Evolutionary conservation across 78 protist genomes (phyloP).

Genomic region (Monosiga brevicollis): DNA sequence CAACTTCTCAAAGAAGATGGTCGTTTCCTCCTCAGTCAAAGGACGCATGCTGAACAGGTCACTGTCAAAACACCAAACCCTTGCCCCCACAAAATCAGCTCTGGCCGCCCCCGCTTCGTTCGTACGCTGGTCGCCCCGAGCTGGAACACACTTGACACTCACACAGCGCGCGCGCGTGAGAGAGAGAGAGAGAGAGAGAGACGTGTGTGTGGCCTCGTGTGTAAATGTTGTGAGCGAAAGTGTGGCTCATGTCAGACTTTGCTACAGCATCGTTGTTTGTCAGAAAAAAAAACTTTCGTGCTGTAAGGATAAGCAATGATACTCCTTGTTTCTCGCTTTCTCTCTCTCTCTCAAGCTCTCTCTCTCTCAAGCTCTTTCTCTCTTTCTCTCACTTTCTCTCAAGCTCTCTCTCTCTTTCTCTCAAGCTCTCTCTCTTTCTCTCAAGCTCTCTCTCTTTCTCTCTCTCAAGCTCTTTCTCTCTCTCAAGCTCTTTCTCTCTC

Average conservation of each 20-base stretch:
- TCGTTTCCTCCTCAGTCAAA: slow-evolving; percentile 94
- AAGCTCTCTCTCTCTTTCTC: not conserved
- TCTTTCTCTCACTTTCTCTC: not conserved
- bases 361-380: not conserved
- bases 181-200: no score
- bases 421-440: not conserved
- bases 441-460: not conserved
- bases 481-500: not conserved
- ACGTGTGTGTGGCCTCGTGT: no score
- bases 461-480: not conserved
- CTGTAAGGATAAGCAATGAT: not conserved
- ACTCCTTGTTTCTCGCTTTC: slow-evolving; percentile 8
- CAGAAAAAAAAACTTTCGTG: not conserved
- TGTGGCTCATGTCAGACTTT: no score
- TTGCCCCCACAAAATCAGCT: no score
- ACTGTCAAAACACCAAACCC: no score
- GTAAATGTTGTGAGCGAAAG: no score
- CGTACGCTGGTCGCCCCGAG: no score
- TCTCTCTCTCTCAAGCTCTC: slow-evolving; percentile 18
- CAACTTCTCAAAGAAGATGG: slow-evolving; percentile 89
- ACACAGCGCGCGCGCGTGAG: no score
- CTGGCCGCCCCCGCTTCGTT: no score
- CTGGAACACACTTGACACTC: no score
- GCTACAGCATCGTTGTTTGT: no score
- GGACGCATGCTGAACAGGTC: slow-evolving; percentile 97